Evolutionary conservation across 257 asterid species (phyloP).

Genomic region (Gynochthodes officinalis): DNA sequence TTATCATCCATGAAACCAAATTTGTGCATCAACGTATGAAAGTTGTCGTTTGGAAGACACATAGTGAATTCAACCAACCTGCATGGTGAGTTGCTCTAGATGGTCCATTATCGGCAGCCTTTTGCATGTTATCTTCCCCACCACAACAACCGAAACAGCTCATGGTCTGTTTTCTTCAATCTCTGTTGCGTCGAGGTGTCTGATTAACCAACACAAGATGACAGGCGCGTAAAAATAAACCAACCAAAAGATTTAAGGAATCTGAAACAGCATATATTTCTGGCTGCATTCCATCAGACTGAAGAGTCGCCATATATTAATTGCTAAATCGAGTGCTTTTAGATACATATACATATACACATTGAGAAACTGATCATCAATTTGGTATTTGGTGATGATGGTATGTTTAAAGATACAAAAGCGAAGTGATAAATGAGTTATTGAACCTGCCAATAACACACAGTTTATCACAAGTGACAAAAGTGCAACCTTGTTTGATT

Average conservation of each 20-base stretch:
- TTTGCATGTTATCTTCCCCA: slow-evolving; percentile 56
- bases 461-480: neutral
- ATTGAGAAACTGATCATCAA: too few species aligned
- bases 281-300: neutral
- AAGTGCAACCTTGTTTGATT: neutral
- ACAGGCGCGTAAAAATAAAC: neutral
- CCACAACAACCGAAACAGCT: slow-evolving; percentile 64
- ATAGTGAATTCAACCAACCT: too few species aligned
- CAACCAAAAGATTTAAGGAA: too few species aligned
- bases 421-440: neutral
- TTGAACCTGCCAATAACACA: neutral
- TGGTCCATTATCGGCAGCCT: slow-evolving; percentile 54
- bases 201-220: neutral
- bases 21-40: too few species aligned
- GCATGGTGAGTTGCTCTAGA: too few species aligned
- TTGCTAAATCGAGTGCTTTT: neutral
- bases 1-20: too few species aligned
- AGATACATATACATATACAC: neutral
- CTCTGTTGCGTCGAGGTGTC: slow-evolving; percentile 2
- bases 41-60: too few species aligned
- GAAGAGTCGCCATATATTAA: too few species aligned
- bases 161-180: slow-evolving; percentile 34
- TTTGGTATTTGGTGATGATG: neutral
- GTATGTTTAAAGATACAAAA: neutral
- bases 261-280: neutral